These are phyloP conservation scores for Brassica napus DNA, from an alignment of 345 rosid species.

Conservation along the genomic window Da-Ae NC_063451.1:42473001-42473500, in stretches of 20 bases:
- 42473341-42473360: conserved; percentile 95
- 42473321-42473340: conserved; percentile 85
- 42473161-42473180: conserved; percentile 88
- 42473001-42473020: conserved; percentile 81
- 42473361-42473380: conserved; percentile 79
- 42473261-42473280: conserved; percentile 82
- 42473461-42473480: conserved; percentile 96
- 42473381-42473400: conserved; percentile 56
- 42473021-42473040: conserved; percentile 68
- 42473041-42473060: conserved; percentile 66
- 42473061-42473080: conserved; percentile 56
- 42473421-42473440: conserved; percentile 79
- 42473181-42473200: conserved; percentile 84
- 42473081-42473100: conserved; percentile 76
- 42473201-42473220: conserved; percentile 85
- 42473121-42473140: conserved; percentile 59
- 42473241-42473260: conserved; percentile 97
- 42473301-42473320: conserved; percentile 91
- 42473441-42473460: conserved; percentile 72
- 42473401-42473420: conserved; percentile 84
- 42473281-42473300: conserved; percentile 93
- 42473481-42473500: conserved; percentile 87
- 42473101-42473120: conserved; percentile 81
- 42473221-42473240: conserved; percentile 96
- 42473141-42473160: conserved; percentile 97